Conservation (phyloP, 2,329 filamentous ascomycete genomes). For the Pseudogymnoascus sp. region DNA sequence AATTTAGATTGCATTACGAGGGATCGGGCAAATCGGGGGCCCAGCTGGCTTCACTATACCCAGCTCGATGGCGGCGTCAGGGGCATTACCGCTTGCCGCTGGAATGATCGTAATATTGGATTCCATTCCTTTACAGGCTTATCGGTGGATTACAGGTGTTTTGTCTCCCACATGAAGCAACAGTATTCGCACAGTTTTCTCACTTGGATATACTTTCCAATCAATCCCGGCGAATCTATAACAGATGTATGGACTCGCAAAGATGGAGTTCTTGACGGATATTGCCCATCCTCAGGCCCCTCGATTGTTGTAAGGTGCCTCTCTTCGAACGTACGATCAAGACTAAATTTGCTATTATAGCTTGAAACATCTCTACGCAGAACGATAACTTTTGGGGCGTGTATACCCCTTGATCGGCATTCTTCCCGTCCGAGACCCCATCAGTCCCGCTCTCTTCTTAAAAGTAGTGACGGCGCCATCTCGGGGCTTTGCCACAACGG, state of each 20-base stretch:
- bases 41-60: neutral
- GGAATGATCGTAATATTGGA: neutral
- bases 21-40: neutral
- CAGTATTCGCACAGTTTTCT: neutral
- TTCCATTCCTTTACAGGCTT: neutral
- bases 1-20: neutral
- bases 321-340: neutral
- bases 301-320: neutral
- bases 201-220: neutral
- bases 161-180: neutral
- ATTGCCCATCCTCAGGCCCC: neutral
- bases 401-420: neutral
- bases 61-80: neutral
- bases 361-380: neutral
- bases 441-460: neutral
- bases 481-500: neutral
- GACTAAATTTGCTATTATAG: neutral
- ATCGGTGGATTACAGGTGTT: neutral
- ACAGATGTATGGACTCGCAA: neutral
- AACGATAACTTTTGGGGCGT: neutral
- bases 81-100: neutral
- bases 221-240: neutral
- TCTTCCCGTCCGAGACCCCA: neutral
- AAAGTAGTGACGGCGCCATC: neutral
- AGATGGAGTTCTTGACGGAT: neutral